These are phyloP conservation scores for Oligophagozyma castellii DNA, from an alignment of 1,139 yeast species.

Conservation along the genomic window DNA sequence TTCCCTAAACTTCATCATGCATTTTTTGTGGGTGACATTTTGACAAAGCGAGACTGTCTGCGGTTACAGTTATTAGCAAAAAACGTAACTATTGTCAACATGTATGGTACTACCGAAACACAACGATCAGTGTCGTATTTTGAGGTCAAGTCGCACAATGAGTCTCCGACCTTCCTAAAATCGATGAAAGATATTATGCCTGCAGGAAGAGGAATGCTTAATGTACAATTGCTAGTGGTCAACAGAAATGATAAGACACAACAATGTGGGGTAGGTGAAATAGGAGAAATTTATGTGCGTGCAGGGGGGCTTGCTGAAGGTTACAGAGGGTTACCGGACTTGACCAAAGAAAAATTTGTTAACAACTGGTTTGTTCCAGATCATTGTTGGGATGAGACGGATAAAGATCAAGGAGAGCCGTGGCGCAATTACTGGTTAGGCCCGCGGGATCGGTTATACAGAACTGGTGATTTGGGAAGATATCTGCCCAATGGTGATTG, in stretches of 20 bases:
- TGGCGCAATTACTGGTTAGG: conserved; percentile 86
- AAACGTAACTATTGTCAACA: conserved; percentile 82
- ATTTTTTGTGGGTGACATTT: conserved; percentile 93
- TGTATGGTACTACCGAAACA: conserved; percentile 99
- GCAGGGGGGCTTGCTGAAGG: conserved; percentile 98
- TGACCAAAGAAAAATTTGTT: conserved; percentile 77
- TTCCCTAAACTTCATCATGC: conserved; percentile 88
- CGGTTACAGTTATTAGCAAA: conserved; percentile 84
- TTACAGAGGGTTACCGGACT: conserved; percentile 79
- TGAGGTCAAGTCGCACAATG: conserved; percentile 62
- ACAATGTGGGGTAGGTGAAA: conserved; percentile 96
- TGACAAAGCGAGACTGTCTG: conserved; percentile 92
- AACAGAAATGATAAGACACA: conserved; percentile 79
- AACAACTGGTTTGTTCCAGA: conserved; percentile 75
- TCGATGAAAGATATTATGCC: conserved; percentile 93
- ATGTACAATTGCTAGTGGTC: conserved; percentile 87
- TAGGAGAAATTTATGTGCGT: conserved; percentile 94
- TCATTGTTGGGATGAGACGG: conserved; percentile 44
- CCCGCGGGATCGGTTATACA: conserved; percentile 86
- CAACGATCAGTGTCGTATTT: conserved; percentile 94
- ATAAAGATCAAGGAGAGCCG: conserved; percentile 34
- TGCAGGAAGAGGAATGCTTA: conserved; percentile 94
- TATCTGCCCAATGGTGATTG: conserved; percentile 94
- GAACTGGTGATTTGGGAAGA: conserved; percentile 96
- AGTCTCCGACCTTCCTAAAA: conserved; percentile 62